Percentiles rank a stretch among this genome's conserved stretches.
Conservation (phyloP, 139 green algal genomes). For the Pseudopediastrum boryanum region DNA sequence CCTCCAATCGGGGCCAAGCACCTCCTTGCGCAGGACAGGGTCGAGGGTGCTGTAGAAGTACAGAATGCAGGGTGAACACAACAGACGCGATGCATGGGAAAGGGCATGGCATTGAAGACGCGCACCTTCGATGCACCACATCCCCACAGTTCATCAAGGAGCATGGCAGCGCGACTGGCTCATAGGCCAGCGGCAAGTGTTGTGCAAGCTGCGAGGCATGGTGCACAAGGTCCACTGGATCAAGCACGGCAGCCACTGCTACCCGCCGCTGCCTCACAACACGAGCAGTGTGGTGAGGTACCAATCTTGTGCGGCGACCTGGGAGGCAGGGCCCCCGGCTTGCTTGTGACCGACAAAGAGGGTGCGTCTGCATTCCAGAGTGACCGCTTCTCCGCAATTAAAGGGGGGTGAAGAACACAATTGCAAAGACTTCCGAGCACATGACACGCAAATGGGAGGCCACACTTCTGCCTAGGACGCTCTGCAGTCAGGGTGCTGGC, state of each 20-base stretch:
- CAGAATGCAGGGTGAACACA: not conserved
- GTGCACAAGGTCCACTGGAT: constrained; percentile 17
- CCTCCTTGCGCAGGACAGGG: constrained; percentile 80
- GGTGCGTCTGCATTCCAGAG: no score
- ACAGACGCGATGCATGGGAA: not conserved
- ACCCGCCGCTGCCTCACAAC: not conserved
- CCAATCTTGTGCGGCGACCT: no score
- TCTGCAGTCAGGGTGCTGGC: no score
- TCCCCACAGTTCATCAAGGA: constrained; percentile 90
- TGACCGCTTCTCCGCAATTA: no score
- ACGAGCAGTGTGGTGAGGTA: not conserved
- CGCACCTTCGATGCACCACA: constrained; percentile 80
- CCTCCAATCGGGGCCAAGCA: constrained; percentile 65
- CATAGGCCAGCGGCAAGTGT: constrained; percentile 74
- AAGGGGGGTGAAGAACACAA: no score
- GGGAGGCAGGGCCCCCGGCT: constrained; percentile 3
- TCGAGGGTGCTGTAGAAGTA: constrained; percentile 82
- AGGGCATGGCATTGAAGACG: not conserved
- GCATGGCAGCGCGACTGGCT: constrained; percentile 82
- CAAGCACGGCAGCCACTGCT: not conserved
- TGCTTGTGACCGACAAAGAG: no score
- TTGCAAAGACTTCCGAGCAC: no score
- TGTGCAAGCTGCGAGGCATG: constrained; percentile 44
- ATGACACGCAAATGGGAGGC: no score
- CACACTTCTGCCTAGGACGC: no score